Percentiles rank a stretch among this genome's conserved stretches.
Evolutionary conservation across 2,329 filamentous ascomycete genomes (phyloP).

Genomic region (Botrytis sinoallii): DNA sequence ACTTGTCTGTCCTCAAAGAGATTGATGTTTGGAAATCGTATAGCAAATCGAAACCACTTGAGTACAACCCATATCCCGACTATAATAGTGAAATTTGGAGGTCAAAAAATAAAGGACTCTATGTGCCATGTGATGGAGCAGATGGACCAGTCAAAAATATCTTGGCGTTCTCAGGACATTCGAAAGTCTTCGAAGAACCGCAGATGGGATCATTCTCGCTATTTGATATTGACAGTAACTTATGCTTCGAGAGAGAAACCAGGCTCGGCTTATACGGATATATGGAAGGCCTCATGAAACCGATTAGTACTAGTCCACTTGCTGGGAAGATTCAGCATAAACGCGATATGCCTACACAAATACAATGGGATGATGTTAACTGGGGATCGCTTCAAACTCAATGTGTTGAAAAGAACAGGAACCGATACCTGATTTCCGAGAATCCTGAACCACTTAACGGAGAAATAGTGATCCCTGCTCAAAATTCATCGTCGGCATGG

Average conservation of each 20-base stretch:
- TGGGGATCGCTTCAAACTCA: constrained; percentile 69
- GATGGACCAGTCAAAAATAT: constrained; percentile 53
- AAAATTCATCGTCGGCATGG: background rate
- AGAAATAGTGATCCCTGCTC: background rate
- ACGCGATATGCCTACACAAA: constrained; percentile 17
- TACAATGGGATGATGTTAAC: constrained; percentile 60
- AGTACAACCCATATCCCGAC: constrained; percentile 68
- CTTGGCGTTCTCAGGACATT: constrained; percentile 60
- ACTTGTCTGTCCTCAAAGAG: constrained; percentile 35
- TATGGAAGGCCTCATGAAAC: constrained; percentile 37
- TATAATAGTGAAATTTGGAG: constrained; percentile 65
- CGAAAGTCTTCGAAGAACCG: constrained; percentile 56
- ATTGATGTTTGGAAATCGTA: constrained; percentile 43
- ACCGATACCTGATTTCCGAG: constrained; percentile 43
- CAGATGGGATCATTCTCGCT: constrained; percentile 61
- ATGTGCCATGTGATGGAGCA: constrained; percentile 64
- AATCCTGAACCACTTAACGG: background rate
- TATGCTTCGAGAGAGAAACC: constrained; percentile 67
- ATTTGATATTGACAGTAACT: constrained; percentile 57
- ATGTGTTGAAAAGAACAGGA: constrained; percentile 64
- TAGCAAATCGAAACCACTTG: constrained; percentile 48
- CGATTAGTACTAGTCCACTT: fast-evolving
- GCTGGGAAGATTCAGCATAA: background rate
- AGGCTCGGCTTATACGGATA: constrained; percentile 67
- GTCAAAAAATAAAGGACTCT: constrained; percentile 52